Base-by-base conservation (phyloP, 495 filamentous ascomycete genomes). In the Aspergillus sclerotiicarbonarius region DNA sequence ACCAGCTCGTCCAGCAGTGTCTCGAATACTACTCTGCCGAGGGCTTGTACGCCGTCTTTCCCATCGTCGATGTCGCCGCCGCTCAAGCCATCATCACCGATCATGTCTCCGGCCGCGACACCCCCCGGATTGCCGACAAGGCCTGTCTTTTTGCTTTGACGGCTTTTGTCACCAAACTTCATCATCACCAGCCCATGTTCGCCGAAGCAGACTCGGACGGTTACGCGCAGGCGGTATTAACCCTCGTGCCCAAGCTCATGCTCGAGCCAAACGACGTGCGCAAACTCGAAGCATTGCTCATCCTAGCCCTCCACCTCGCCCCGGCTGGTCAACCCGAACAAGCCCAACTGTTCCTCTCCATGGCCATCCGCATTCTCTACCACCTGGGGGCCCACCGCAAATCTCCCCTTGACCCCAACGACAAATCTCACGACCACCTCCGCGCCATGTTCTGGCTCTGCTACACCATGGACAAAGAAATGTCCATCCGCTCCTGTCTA, bases 381-480 rank as follows among this genome's bases (percentile, higher is more conserved):
- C 66, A 54, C 33, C 59, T 69, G 4, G 66, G 61, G 0, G 66
- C 58, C 15, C 53, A 71, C 51, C 54, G 31, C 46, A 48, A 19
- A 18, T 31, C 10, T 1, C 30, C 12, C 15, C 6, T 47, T 5
- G 4, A 25, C 16, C 6, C 6, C 4, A 12, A 12, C 3, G 10
- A 21, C 5, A 1, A 8, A 25, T 6, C 45, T 6, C 18, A 18
- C n/a, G 0, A 60, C 21, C 70, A 74, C 57, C 41, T 67, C 3
- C 71, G 71, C 10, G 63, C 58, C 12, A 44, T 74, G 2, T 76
- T 76, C 61, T 74, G 73, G 73, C 60, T 71, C n/a, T 71, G 65
- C 53, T 76, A 74, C 57, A 51, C 56, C 15, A 53, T 69, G 16
- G 73, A 75, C 41, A 73, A 69, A 29, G 67, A 73, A 53, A 61